Conservation (phyloP, 2,329 filamentous ascomycete species). For the Xylariaceae sp. region DNA sequence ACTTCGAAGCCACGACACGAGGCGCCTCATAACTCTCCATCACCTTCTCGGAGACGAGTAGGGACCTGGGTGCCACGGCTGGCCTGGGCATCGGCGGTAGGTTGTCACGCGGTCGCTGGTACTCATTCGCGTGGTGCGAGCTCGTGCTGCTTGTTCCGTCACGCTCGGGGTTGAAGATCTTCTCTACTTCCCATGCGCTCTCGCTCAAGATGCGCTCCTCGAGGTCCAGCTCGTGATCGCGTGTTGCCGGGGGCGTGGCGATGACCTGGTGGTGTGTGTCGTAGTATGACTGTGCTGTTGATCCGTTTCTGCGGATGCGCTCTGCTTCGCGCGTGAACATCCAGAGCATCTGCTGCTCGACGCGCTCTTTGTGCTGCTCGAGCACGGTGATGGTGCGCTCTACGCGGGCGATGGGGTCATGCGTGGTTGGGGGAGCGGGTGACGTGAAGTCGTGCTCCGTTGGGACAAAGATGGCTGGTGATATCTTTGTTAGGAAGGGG, state of each 20-base stretch:
- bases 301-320: conserved; percentile 9
- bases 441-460: conserved; percentile 27
- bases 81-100: not conserved
- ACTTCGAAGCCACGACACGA: not conserved
- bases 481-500: conserved; percentile 18
- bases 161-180: not conserved
- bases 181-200: conserved; percentile 1
- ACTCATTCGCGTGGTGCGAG: conserved; percentile 3
- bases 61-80: not conserved
- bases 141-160: not conserved
- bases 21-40: not conserved
- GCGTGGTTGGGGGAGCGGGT: conserved; percentile 21
- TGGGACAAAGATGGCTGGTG: conserved; percentile 27
- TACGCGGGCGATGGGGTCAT: conserved; percentile 15
- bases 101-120: not conserved
- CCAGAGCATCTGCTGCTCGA: conserved; percentile 26
- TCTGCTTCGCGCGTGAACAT: conserved; percentile 19
- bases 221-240: conserved; percentile 3
- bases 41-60: not conserved
- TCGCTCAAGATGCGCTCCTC: conserved; percentile 12
- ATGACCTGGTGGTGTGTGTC: conserved; percentile 5
- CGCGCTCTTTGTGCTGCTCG: conserved; percentile 24
- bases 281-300: conserved; percentile 5
- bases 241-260: not conserved
- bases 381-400: conserved; percentile 18